Base-by-base conservation (phyloP, 2,329 filamentous ascomycete species). In the Alternaria sp. region DNA sequence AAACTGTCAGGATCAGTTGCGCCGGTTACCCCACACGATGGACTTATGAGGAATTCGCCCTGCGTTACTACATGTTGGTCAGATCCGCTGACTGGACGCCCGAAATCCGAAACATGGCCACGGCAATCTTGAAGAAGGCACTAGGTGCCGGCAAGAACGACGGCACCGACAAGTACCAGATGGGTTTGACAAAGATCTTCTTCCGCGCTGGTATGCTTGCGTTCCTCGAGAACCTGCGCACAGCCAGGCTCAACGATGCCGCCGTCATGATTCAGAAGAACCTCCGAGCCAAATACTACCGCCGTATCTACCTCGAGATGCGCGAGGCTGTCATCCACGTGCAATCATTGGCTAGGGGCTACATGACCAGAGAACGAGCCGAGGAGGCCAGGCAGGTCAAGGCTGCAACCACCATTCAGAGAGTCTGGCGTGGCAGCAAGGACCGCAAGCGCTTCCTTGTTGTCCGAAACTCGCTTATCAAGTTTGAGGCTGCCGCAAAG, bases 221-320 rank as follows among this genome's bases (percentile, higher is more conserved):
- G 7, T 97, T 97, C 83, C 85, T 99, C 54, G 96, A 99, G 82
- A 97, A 97, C 71, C 86, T 97, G 69, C 90, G 96, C 62, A 97
- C 96, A 12, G 93, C 87, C 69, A 90, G 94, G 62, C 86, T 99
- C 77, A 98, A 97, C 78, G 92, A 93, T 70, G 97, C 94, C 71
- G 96, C 96, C 12, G 92, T 97, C 72, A 92, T 99, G 89, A 99
- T 99, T 60, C 96, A 99, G 82, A 99, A 99, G 89, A 99, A 99
- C 77, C 83, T 99, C 59, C 91, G 90, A 68, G 93, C 93, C 79
- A 97, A 97, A 81, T 98, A 97, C 83, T 97, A 97, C 82, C 90
- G 96, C 61, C 91, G 91, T 73, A 92, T 91, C 74, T 99, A 97
- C 79, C 86, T 99, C 46, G 92, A 96, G 69, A 93, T 93, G 57